Base-by-base conservation (phyloP, 495 filamentous ascomycete genomes). In the Penicillium soppii region DNA sequence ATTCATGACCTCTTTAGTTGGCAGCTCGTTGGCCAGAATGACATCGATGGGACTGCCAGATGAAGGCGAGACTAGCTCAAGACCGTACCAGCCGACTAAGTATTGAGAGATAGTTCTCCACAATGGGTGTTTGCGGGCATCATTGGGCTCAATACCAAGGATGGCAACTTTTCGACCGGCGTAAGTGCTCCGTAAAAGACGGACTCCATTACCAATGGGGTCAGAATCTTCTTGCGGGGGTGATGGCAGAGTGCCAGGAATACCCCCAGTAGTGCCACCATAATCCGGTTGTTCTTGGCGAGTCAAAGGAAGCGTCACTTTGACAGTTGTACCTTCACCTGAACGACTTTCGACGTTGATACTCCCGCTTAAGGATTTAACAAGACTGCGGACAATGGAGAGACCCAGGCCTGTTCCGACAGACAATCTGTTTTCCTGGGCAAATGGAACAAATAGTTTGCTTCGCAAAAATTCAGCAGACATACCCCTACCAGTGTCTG, bases 271-370 rank as follows among this genome's bases (percentile, higher is more conserved):
- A 15, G 44, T 27, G 12, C 47, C 46, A 3, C 12, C 25, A 7
- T 16, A 42, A 37, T 64, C 43, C 15, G 63, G 59, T 9, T 51
- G 45, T 1, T 50, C 58, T 7, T 57, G 52, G 27, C 65, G 66
- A 7, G 58, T 54, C 10, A 80, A 43, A 7, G 73, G 77, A 13
- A 81, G 29, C 2, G 63, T 63, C 1, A 81, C 71, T 36, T 68
- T 78, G 10, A 81, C 73, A 22, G 66, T 73, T 6, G 80, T 82
- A 19, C 80, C 80, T 42, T n/a, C 65, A 57, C 40, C 67, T 52
- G 29, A 66, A 47, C 44, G 66, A 68, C 50, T 63, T 50, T 75
- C 66, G 13, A 78, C 60, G 17, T 72, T 69, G 37, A 80, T 69
- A 9, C 57, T 59, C 1, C 76, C 76, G 7, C 62, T 63, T 0